These are phyloP conservation scores for Aspergillus intermedius DNA, from an alignment of 2,329 filamentous ascomycete genomes.

Conservation along the genomic window DNA sequence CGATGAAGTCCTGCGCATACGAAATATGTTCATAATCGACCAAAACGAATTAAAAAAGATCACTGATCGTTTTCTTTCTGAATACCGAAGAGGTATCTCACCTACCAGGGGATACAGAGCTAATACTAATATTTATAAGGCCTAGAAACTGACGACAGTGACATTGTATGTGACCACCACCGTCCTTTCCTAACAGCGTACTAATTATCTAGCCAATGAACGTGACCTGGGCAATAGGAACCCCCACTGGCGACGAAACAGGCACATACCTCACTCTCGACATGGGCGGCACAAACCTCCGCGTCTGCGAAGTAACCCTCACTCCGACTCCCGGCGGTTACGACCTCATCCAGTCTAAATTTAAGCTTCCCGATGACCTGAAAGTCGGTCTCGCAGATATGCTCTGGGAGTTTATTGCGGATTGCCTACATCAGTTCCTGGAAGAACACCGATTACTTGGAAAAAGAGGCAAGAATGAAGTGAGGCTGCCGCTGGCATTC, in stretches of 20 bases:
- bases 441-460: conserved; percentile 55
- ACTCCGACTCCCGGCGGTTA: conserved; percentile 72
- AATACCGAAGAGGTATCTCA: conserved; percentile 66
- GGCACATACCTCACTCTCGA: conserved; percentile 78
- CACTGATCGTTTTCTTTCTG: conserved; percentile 73
- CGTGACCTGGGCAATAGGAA: conserved; percentile 80
- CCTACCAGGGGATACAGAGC: not conserved
- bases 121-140: conserved; percentile 33
- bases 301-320: conserved; percentile 78
- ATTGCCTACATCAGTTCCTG: conserved; percentile 73
- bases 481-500: conserved; percentile 67
- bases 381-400: conserved; percentile 71
- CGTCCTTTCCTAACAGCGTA: not conserved
- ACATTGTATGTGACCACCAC: conserved; percentile 59
- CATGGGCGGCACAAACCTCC: conserved; percentile 85
- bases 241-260: conserved; percentile 70
- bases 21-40: conserved; percentile 69
- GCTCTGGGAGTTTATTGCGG: conserved; percentile 82
- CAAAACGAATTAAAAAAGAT: conserved; percentile 72
- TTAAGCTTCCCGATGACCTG: conserved; percentile 74
- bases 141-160: conserved; percentile 71
- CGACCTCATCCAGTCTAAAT: conserved; percentile 81
- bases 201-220: conserved; percentile 68
- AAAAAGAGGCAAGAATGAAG: conserved; percentile 31
- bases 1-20: conserved; percentile 67